Conservation (phyloP, 441 rosid genomes). For the Mallotus japonicus region DNA sequence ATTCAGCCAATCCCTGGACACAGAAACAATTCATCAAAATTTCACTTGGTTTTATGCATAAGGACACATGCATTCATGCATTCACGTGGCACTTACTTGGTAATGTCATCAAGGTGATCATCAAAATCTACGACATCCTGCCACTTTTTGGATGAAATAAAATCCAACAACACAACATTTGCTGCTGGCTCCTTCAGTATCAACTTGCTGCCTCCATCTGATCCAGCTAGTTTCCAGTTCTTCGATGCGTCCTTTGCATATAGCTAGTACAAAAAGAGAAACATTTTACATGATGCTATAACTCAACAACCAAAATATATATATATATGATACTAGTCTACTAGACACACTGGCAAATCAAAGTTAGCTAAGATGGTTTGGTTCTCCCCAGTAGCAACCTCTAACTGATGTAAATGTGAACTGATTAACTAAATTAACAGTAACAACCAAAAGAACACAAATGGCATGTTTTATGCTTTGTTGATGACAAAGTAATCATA, state of each 20-base stretch:
- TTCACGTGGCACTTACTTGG: conserved; percentile 51
- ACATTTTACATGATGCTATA: conserved; percentile 4
- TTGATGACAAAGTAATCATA: not conserved
- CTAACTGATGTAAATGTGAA: not conserved
- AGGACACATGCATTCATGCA: not conserved
- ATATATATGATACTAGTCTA: too few species aligned
- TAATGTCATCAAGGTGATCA: conserved; percentile 89
- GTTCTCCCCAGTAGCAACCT: not conserved
- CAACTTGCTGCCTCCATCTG: conserved; percentile 64
- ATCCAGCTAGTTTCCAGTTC: conserved; percentile 74
- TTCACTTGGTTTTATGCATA: not conserved
- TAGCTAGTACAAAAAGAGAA: conserved; percentile 46
- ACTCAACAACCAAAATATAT: not conserved
- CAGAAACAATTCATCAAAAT: not conserved
- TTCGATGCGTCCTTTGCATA: conserved; percentile 80
- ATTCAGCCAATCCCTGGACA: conserved; percentile 91
- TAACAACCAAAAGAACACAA: not conserved
- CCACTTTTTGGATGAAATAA: conserved; percentile 76
- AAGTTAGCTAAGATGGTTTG: not conserved
- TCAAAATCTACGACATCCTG: conserved; percentile 79
- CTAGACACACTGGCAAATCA: not conserved
- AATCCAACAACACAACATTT: conserved; percentile 64
- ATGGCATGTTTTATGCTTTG: not conserved
- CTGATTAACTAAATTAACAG: not conserved
- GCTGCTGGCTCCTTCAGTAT: conserved; percentile 80